Evolutionary conservation across 257 asterid species (phyloP).

Genomic region (Nicotiana knightiana): DNA sequence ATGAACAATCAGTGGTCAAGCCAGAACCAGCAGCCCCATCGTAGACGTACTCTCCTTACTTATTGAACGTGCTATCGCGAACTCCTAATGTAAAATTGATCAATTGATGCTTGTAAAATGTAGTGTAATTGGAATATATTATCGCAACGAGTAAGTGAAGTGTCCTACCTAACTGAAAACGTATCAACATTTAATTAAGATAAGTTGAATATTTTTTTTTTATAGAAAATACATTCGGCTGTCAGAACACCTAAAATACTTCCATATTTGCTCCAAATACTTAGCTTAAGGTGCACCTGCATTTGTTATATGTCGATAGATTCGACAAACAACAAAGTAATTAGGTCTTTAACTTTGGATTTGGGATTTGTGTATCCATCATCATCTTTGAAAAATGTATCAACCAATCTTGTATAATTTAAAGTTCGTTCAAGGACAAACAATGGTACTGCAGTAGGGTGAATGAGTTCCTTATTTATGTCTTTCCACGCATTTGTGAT

Average conservation of each 20-base stretch:
- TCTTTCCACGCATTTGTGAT: not conserved
- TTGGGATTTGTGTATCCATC: not conserved
- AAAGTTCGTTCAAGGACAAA: not conserved
- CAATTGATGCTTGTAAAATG: not conserved
- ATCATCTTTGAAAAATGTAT: not conserved
- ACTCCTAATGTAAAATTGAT: slow-evolving; percentile 23
- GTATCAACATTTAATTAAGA: too few species aligned
- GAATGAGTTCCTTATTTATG: not conserved
- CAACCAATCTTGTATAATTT: not conserved
- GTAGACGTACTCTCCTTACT: slow-evolving; percentile 13
- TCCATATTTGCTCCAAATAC: not conserved
- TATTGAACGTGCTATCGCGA: slow-evolving; percentile 27
- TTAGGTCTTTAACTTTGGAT: not conserved
- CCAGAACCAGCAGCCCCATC: slow-evolving; percentile 52
- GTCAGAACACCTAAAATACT: too few species aligned
- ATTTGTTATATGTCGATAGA: not conserved
- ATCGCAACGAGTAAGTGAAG: not conserved
- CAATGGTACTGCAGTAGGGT: not conserved
- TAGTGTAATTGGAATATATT: not conserved
- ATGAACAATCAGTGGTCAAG: slow-evolving; percentile 39
- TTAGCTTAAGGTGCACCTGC: not conserved
- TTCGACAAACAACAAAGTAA: not conserved
- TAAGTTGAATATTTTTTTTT: too few species aligned
- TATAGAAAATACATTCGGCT: too few species aligned
- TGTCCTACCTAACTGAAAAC: not conserved